These are phyloP conservation scores for Dactylellina leptospora DNA, from an alignment of 2,329 filamentous ascomycete species.

Conservation along the genomic window DNA sequence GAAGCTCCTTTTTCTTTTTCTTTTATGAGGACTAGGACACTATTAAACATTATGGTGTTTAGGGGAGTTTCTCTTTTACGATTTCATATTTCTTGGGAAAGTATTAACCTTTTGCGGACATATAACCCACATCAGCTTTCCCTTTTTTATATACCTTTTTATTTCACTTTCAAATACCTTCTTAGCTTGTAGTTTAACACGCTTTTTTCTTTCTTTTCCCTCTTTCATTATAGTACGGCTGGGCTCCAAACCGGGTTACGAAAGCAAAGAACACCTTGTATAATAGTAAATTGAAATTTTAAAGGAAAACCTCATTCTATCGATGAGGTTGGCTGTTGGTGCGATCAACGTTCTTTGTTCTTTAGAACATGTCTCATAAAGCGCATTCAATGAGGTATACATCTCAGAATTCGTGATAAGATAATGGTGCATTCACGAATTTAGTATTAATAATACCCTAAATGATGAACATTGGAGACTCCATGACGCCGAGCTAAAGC, in stretches of 20 bases:
- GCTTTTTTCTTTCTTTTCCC: neutral
- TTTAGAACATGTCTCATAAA: no score
- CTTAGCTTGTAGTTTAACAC: neutral
- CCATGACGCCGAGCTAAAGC: no score
- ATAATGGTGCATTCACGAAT: no score
- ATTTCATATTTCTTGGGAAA: slow-evolving; percentile 4
- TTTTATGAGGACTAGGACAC: slow-evolving; percentile 21
- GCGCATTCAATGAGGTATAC: no score
- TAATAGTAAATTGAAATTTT: slow-evolving; percentile 20
- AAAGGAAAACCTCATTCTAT: neutral
- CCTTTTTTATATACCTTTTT: no score
- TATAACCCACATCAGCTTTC: no score
- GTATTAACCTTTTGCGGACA: neutral
- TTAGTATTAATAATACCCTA: no score
- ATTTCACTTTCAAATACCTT: slow-evolving; percentile 1
- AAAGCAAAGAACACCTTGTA: slow-evolving; percentile 9
- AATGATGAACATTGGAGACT: no score
- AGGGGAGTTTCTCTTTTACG: slow-evolving; percentile 34
- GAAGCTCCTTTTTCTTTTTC: neutral
- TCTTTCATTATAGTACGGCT: neutral
- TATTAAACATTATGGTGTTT: slow-evolving; percentile 44
- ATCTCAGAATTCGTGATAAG: no score
- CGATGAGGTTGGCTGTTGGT: no score
- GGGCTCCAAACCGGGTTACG: neutral
- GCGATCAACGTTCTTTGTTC: no score